Base-by-base conservation (phyloP, 768 basidiomycete species). In the Boletellus ananiceps region DNA sequence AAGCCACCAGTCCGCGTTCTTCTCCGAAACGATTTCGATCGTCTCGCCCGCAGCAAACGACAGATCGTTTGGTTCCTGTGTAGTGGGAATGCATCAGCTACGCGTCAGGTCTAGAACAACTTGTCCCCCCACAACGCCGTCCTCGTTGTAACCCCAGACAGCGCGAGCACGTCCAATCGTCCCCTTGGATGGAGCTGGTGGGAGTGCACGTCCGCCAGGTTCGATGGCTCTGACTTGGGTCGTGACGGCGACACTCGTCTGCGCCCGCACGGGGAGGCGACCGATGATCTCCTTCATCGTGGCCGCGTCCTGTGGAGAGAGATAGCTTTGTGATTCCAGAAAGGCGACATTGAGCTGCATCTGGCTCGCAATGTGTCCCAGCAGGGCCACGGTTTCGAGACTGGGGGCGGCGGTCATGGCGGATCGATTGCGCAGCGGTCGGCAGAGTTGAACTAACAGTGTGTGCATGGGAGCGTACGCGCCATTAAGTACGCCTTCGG, bases 1-100 rank as follows among this genome's bases (percentile, higher is more conserved):
- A 8, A 77, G 80, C 90, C 89, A 95, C 92, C 92, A 93, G 64
- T 93, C 92, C 3, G 73, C 73, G 50, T 93, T 91, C 39, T 81
- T 86, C 62, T 93, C 88, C 50, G 84, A 79, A 36, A 88, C 64
- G 49, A 95, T 76, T 49, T 89, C 86, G 50, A 95, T 78, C 39
- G 81, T 72, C 59, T 93, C 92, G 4, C 89, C 92, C 0, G 77
- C 66, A 23, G 71, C 64, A 74, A 95, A 93, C 1, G 82, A 79
- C 8, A 95, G 74, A 62, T 95, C 92, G n/a, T 84, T 80, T 12
- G 77, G 72, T 57, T 90, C 86, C 86, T 92, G 60, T 11, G 37
- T n/a, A 13, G 25, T 38, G 25, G 34, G n/a, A 42, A 36, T 31
- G 19, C 18, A 41, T 64, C 43, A 60, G 8, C 29, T 11, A 5